Evolutionary conservation across 1,284 basidiomycete genomes (phyloP).

Genomic region (Puccinia novopanici): DNA sequence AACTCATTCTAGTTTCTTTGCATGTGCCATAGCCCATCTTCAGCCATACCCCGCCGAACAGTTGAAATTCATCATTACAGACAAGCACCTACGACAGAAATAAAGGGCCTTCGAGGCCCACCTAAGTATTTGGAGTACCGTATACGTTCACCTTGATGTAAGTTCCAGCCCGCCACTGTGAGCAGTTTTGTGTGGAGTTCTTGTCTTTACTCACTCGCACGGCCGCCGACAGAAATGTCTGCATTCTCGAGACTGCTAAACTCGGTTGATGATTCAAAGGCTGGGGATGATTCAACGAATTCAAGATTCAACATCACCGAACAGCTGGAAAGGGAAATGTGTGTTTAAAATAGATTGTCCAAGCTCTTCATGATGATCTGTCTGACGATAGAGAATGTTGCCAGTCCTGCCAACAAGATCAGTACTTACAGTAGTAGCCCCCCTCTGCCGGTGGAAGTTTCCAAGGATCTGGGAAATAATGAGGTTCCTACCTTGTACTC

Average conservation of each 20-base stretch:
- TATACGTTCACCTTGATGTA: constrained; percentile 9
- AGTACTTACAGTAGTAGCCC: constrained; percentile 1
- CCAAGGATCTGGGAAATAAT: background rate
- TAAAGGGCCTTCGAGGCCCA: constrained; percentile 15
- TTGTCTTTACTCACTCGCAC: background rate
- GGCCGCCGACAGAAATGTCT: background rate
- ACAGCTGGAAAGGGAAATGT: background rate
- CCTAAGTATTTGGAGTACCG: background rate
- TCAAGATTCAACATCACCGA: background rate
- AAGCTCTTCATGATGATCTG: background rate
- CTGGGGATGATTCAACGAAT: background rate
- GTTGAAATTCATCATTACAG: background rate
- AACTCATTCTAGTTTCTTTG: background rate
- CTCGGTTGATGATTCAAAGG: background rate
- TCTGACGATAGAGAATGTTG: background rate
- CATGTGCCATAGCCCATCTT: background rate
- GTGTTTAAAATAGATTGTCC: background rate
- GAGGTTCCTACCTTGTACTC: background rate
- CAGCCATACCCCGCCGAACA: background rate
- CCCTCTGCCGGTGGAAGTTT: background rate
- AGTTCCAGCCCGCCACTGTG: background rate
- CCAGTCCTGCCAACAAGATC: background rate
- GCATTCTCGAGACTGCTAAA: background rate
- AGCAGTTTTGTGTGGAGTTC: background rate
- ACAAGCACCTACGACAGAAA: background rate